These are phyloP conservation scores for Exophiala sp. DNA, from an alignment of 2,329 filamentous ascomycete species.

Conservation along the genomic window DNA sequence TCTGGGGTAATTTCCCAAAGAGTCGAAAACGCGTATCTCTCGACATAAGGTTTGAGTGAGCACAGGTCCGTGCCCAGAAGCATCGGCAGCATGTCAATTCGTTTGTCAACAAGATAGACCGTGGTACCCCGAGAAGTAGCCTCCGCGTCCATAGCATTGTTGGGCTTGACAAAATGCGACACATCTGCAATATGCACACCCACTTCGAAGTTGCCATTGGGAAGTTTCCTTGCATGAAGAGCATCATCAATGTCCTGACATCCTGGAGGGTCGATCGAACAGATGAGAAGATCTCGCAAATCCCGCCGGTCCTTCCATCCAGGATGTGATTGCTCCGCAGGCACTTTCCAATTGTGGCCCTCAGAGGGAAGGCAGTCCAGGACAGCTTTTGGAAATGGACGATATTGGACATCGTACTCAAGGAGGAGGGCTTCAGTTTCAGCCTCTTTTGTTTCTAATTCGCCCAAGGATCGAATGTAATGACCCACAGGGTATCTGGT, in stretches of 20 bases:
- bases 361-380: constrained; percentile 87
- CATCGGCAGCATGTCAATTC: constrained; percentile 98
- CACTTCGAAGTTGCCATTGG: constrained; percentile 93
- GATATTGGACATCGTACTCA: constrained; percentile 96
- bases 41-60: constrained; percentile 96
- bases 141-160: constrained; percentile 95
- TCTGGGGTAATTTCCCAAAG: constrained; percentile 84
- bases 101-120: constrained; percentile 96
- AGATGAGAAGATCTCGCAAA: constrained; percentile 80
- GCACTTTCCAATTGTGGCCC: constrained; percentile 92
- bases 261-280: constrained; percentile 93
- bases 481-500: constrained; percentile 90
- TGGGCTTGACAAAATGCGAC: constrained; percentile 97
- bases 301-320: constrained; percentile 86
- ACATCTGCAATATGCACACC: constrained; percentile 98
- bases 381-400: constrained; percentile 93
- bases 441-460: constrained; percentile 93
- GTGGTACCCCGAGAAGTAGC: constrained; percentile 92
- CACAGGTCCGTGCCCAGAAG: constrained; percentile 94
- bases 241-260: constrained; percentile 99
- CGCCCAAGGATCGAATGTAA: constrained; percentile 87
- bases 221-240: constrained; percentile 76
- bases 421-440: constrained; percentile 92
- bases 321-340: constrained; percentile 70
- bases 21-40: constrained; percentile 81